Percentiles rank a stretch among this genome's conserved stretches.
phyloP scores from a whole-genome alignment of 345 rosid genomes.

The Rhodamnia rubescens region DNA sequence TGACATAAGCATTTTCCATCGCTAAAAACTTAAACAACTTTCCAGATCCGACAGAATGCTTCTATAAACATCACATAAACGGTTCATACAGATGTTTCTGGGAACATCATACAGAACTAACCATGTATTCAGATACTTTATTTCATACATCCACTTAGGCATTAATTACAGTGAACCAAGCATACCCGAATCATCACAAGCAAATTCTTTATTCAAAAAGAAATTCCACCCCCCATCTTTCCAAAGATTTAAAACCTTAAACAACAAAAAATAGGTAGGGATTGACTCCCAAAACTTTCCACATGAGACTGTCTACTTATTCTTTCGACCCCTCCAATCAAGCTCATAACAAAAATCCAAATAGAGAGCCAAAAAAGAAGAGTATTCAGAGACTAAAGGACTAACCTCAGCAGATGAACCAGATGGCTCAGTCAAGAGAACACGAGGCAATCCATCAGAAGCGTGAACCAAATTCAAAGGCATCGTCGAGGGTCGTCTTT shows the following conservation, averaged over 20 bases:
- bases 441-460: constrained; percentile 52
- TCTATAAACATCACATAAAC: neutral
- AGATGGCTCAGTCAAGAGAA: constrained; percentile 64
- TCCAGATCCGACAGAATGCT: neutral
- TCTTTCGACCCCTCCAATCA: neutral
- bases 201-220: neutral
- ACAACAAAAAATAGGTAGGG: neutral
- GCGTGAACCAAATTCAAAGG: constrained; percentile 55
- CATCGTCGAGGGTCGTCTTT: constrained; percentile 41
- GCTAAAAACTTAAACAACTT: neutral
- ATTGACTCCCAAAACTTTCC: neutral
- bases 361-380: neutral
- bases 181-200: neutral
- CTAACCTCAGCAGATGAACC: constrained; percentile 82
- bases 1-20: neutral
- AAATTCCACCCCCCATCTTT: neutral
- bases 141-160: neutral
- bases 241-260: neutral
- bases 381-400: neutral
- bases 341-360: neutral
- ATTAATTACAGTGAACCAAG: neutral
- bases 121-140: neutral
- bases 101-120: neutral
- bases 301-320: neutral
- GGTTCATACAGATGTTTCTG: neutral